A percentile compares a stretch with the other conserved stretches of the same genome.
Evolutionary conservation across 2,329 filamentous ascomycete species (phyloP).

Genomic region (Cercospora nicotianae): DNA sequence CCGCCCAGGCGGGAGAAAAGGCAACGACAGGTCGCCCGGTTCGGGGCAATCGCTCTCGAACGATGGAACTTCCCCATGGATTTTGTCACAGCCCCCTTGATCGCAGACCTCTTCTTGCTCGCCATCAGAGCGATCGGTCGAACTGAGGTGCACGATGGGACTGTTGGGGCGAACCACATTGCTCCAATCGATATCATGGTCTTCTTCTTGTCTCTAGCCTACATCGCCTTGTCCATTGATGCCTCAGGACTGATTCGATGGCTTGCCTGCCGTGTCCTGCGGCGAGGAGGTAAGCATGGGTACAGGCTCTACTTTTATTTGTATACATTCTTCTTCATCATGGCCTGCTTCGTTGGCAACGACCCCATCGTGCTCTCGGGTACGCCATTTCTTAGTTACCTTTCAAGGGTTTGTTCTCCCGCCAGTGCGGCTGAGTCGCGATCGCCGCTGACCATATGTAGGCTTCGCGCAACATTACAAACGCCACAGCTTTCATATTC

Average conservation of each 20-base stretch:
- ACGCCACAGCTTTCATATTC: slow-evolving; percentile 71
- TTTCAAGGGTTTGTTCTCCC: slow-evolving; percentile 57
- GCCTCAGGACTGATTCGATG: slow-evolving; percentile 73
- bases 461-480: slow-evolving; percentile 67
- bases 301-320: slow-evolving; percentile 70
- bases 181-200: slow-evolving; percentile 70
- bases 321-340: slow-evolving; percentile 68
- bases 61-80: slow-evolving; percentile 64
- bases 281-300: slow-evolving; percentile 65
- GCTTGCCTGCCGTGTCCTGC: slow-evolving; percentile 68
- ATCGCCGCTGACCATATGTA: not conserved
- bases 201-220: slow-evolving; percentile 70
- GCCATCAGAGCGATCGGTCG: slow-evolving; percentile 68
- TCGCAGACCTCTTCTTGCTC: slow-evolving; percentile 70
- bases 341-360: slow-evolving; percentile 70
- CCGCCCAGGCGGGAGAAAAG: slow-evolving; percentile 34
- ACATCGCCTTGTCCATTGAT: slow-evolving; percentile 75
- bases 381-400: slow-evolving; percentile 70
- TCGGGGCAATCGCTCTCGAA: not conserved
- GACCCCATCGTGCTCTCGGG: slow-evolving; percentile 74
- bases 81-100: slow-evolving; percentile 69
- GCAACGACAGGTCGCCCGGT: not conserved
- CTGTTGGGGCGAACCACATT: slow-evolving; percentile 65
- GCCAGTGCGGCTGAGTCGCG: not conserved
- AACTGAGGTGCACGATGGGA: slow-evolving; percentile 67